Percentiles rank a stretch among this genome's conserved stretches.
These are phyloP conservation scores for Eimeria brunetti DNA, from an alignment of 169 alveolate species.

Conservation along the genomic window DNA sequence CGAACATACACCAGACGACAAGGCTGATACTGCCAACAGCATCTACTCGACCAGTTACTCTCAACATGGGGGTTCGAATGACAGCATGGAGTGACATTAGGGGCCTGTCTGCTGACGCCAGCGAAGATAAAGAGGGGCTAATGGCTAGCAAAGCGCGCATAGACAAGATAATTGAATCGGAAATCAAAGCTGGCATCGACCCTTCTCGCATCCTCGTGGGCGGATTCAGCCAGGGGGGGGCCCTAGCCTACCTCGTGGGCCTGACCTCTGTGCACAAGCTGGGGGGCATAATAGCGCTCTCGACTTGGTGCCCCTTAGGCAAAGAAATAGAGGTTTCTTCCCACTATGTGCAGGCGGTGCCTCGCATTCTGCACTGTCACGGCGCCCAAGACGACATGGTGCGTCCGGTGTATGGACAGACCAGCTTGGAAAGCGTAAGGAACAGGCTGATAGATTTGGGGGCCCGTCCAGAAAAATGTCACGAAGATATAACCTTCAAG, in stretches of 20 bases:
- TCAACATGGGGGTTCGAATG: conserved; percentile 76
- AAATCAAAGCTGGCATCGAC: conserved; percentile 38
- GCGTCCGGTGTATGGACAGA: conserved; percentile 58
- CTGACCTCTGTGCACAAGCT: conserved; percentile 55
- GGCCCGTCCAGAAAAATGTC: conserved; percentile 14
- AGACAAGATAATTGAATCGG: conserved; percentile 55
- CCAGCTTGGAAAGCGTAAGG: conserved; percentile 59
- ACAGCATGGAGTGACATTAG: conserved; percentile 78
- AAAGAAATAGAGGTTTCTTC: conserved; percentile 27
- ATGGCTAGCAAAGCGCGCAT: conserved; percentile 74
- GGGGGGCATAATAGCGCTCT: conserved; percentile 77
- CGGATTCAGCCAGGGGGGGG: conserved; percentile 83
- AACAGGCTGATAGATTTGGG: conserved; percentile 25
- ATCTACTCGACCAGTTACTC: conserved; percentile 76
- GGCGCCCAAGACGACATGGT: conserved; percentile 73
- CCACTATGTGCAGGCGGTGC: conserved; percentile 41
- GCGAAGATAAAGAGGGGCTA: conserved; percentile 73
- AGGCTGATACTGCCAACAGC: conserved; percentile 79
- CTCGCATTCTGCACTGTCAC: conserved; percentile 80
- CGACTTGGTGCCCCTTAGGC: conserved; percentile 77
- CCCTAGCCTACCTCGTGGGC: conserved; percentile 71
- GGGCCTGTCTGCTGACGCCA: conserved; percentile 50
- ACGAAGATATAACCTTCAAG: conserved; percentile 22
- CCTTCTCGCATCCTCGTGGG: conserved; percentile 78
- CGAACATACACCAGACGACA: conserved; percentile 26